Base-by-base conservation (phyloP, 2,329 filamentous ascomycete species). In the Apiospora arundinis region DNA sequence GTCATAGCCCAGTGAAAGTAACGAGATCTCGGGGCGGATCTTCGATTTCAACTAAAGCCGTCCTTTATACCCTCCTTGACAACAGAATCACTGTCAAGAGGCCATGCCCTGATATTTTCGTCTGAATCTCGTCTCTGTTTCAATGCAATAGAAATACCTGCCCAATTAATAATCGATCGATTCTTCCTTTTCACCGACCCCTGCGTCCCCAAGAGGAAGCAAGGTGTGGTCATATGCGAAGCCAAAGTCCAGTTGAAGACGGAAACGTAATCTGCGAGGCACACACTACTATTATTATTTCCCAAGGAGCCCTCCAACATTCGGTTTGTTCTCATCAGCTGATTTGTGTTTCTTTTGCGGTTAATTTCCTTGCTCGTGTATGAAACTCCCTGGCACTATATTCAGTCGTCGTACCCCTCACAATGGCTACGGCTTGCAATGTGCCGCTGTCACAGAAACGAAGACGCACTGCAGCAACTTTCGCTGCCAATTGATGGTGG, bases 191-290 rank as follows among this genome's bases (percentile, higher is more conserved):
- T 11, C 56, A 5, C 56, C 28, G 56, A 18, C 32, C 56, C 56
- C 56, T 63, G 56, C 56, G 18, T 12, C 56, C 56, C 56, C 32
- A 63, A 63, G 56, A 63, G 56, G 56, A 63, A 40, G 32, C 56
- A 63, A 63, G 32, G 56, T 40, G 56, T 63, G 56, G 56, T 63
- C 28, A 63, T 63, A 8, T 63, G 32, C 40, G 18, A 63, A 63
- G 56, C 56, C 56, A 63, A 40, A 63, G 56, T 63, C 32, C 8
- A 6, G 56, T 40, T 40, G 8, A 40, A 40, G 28, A 40, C 9
- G 56, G 56, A 63, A 40, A 40, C 9, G 56, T 63, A 63, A 63
- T 63, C 28, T 63, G 56, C 56, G 32, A 37, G 52, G 21, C 37
- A 56, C 52, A 18, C 52, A 18, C 28, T 63, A 23, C n/a, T 14